These are phyloP conservation scores for Salinomyces thailandicus DNA, from an alignment of 2,329 filamentous ascomycete genomes.

Conservation along the genomic window DNA sequence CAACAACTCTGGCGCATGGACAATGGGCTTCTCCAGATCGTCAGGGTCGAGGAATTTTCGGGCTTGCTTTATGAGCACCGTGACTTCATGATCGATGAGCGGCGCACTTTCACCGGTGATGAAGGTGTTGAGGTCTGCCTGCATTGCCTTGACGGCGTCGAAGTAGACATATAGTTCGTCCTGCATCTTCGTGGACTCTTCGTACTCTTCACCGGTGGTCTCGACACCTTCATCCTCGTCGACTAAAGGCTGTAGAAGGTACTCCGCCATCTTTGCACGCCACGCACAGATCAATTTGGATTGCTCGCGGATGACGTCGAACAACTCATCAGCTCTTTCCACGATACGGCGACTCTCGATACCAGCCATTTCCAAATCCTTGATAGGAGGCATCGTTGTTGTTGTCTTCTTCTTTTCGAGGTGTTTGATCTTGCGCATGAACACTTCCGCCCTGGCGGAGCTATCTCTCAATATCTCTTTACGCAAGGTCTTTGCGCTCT, in stretches of 20 bases:
- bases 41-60: slow-evolving; percentile 37
- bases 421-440: slow-evolving; percentile 52
- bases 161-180: slow-evolving; percentile 85
- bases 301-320: slow-evolving; percentile 59
- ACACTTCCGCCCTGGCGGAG: slow-evolving; percentile 47
- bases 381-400: slow-evolving; percentile 38
- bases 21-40: slow-evolving; percentile 25
- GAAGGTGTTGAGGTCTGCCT: slow-evolving; percentile 68
- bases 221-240: slow-evolving; percentile 71
- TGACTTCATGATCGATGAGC: slow-evolving; percentile 63
- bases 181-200: slow-evolving; percentile 74
- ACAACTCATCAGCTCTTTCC: slow-evolving; percentile 56
- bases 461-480: slow-evolving; percentile 61
- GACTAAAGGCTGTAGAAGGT: slow-evolving; percentile 64
- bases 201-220: slow-evolving; percentile 80
- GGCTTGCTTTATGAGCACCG: slow-evolving; percentile 26
- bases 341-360: slow-evolving; percentile 62
- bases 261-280: slow-evolving; percentile 61
- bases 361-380: slow-evolving; percentile 45
- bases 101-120: slow-evolving; percentile 68
- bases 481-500: slow-evolving; percentile 65
- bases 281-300: slow-evolving; percentile 60
- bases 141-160: slow-evolving; percentile 60
- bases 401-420: slow-evolving; percentile 34
- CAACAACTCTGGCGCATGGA: slow-evolving; percentile 60